phyloP scores from a whole-genome alignment of 2,329 filamentous ascomycete species.

The Phyllosticta ampelicida region DNA sequence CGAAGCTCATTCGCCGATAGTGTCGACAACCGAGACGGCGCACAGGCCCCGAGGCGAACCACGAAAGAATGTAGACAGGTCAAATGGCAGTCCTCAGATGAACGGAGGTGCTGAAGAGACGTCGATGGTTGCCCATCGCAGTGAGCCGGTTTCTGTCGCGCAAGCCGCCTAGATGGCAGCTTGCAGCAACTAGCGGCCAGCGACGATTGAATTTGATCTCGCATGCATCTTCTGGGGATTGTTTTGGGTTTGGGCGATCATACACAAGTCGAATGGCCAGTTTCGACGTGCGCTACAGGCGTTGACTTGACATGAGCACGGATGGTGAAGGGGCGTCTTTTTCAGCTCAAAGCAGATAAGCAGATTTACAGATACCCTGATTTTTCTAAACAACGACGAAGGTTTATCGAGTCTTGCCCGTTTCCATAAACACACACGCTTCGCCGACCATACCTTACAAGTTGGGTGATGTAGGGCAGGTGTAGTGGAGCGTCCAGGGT shows the following conservation, averaged over 20 bases:
- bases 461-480: too few relatives aligned
- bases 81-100: conserved; percentile 27
- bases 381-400: not conserved
- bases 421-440: too few relatives aligned
- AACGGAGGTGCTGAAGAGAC: too few relatives aligned
- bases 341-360: not conserved
- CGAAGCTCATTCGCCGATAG: not conserved
- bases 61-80: too few relatives aligned
- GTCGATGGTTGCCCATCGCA: conserved; percentile 51
- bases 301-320: not conserved
- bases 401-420: too few relatives aligned
- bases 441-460: too few relatives aligned
- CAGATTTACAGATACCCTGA: not conserved
- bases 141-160: conserved; percentile 49
- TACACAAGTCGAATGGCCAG: not conserved
- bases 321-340: not conserved
- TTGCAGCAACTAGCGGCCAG: too few relatives aligned
- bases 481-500: too few relatives aligned
- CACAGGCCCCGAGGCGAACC: too few relatives aligned
- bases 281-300: not conserved
- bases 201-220: too few relatives aligned
- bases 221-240: not conserved
- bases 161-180: too few relatives aligned
- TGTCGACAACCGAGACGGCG: not conserved
- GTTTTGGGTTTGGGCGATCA: not conserved